A percentile compares a stretch with the other conserved stretches of the same genome.
phyloP scores from a whole-genome alignment of 1,284 basidiomycete genomes.

The Pseudozyma sp. region DNA sequence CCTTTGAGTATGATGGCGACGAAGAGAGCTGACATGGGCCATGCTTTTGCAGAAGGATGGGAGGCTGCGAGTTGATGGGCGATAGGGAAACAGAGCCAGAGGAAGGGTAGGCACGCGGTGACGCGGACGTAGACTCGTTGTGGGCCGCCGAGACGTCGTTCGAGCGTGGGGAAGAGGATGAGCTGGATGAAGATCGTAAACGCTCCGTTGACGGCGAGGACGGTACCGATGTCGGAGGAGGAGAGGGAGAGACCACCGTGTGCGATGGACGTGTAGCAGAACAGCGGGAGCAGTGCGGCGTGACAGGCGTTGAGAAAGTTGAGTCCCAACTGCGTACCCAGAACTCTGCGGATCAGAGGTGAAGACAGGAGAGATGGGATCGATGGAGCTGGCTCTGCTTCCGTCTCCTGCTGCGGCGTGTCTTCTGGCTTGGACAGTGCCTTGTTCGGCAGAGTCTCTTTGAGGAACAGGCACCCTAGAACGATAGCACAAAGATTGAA shows the following conservation, averaged over 20 bases:
- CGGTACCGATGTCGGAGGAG: constrained; percentile 45
- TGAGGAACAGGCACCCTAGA: constrained; percentile 65
- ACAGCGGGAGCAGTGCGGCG: constrained; percentile 54
- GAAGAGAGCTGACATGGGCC: constrained; percentile 16
- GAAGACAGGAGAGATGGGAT: constrained; percentile 25
- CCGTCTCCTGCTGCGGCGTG: not conserved
- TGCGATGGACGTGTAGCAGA: constrained; percentile 44
- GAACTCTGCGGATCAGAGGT: constrained; percentile 47
- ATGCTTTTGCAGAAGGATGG: constrained; percentile 7
- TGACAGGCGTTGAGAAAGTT: constrained; percentile 55
- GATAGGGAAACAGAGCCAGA: constrained; percentile 50
- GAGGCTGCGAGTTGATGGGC: constrained; percentile 35
- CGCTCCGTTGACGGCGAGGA: constrained; percentile 51
- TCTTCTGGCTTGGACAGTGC: constrained; percentile 3
- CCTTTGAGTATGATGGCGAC: constrained; percentile 34
- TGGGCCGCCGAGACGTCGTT: constrained; percentile 44
- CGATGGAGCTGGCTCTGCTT: constrained; percentile 14
- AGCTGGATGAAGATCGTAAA: constrained; percentile 53
- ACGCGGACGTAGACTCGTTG: constrained; percentile 30
- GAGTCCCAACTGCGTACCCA: constrained; percentile 45
- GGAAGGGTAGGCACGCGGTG: constrained; percentile 37
- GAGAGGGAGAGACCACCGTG: constrained; percentile 48
- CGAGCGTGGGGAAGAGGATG: constrained; percentile 46
- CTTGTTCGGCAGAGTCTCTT: constrained; percentile 65
- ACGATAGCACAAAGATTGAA: constrained; percentile 64